phyloP scores from a whole-genome alignment of 2,329 filamentous ascomycete genomes.

The Diaporthe amygdali region DNA sequence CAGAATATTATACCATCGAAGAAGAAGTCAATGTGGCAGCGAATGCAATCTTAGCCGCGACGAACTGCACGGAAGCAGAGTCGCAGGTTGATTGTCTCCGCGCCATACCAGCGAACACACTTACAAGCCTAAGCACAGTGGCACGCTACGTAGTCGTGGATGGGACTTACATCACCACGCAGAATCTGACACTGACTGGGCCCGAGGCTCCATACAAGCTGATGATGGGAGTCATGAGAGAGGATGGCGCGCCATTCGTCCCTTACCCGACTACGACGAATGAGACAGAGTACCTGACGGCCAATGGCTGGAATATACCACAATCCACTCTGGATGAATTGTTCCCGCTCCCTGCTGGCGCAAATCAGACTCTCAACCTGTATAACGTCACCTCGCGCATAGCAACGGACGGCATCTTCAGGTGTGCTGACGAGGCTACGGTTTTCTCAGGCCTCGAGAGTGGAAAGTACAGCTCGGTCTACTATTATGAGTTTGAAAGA shows the following conservation, averaged over 20 bases:
- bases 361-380: slow-evolving; percentile 55
- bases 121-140: slow-evolving; percentile 45
- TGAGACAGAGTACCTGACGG: slow-evolving; percentile 38
- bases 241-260: slow-evolving; percentile 62
- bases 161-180: slow-evolving; percentile 55
- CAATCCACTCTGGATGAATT: slow-evolving; percentile 41
- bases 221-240: slow-evolving; percentile 59
- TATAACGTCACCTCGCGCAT: slow-evolving; percentile 61
- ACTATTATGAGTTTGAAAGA: slow-evolving; percentile 66
- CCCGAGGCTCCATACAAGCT: slow-evolving; percentile 55
- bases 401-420: slow-evolving; percentile 63
- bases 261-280: slow-evolving; percentile 46
- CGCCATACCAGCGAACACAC: slow-evolving; percentile 45
- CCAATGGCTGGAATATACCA: slow-evolving; percentile 37
- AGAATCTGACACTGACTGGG: slow-evolving; percentile 51
- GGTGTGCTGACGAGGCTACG: slow-evolving; percentile 65
- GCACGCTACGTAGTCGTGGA: slow-evolving; percentile 64
- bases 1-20: slow-evolving; percentile 61
- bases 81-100: slow-evolving; percentile 60
- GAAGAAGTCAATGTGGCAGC: slow-evolving; percentile 55
- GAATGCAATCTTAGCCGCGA: slow-evolving; percentile 53
- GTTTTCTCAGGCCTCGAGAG: slow-evolving; percentile 53
- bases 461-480: slow-evolving; percentile 52
- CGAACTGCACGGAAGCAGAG: slow-evolving; percentile 55
- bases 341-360: slow-evolving; percentile 54